Conservation (phyloP, 2,329 filamentous ascomycete genomes). For the Erysiphe neolycopersici region DNA sequence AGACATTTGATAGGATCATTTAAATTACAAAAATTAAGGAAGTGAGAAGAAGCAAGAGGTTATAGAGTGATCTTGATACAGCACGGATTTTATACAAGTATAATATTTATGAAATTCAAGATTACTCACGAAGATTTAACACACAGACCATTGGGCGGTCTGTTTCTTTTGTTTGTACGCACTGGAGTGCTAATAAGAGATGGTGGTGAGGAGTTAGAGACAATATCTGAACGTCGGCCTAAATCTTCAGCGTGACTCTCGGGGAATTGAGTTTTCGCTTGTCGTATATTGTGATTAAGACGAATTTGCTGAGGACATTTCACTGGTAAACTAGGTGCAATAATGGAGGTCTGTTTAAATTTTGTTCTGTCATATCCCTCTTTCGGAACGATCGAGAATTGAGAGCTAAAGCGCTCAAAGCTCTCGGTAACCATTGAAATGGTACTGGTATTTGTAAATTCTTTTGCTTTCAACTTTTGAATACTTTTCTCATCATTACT, state of each 20-base stretch:
- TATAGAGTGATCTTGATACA: too few species aligned
- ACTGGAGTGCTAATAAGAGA: conserved; percentile 33
- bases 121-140: conserved; percentile 42
- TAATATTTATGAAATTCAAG: background rate
- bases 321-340: conserved; percentile 1
- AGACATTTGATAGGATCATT: too few species aligned
- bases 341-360: conserved; percentile 6
- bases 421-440: conserved; percentile 6
- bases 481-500: conserved; percentile 5
- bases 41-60: too few species aligned
- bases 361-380: conserved; percentile 7
- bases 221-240: conserved; percentile 19
- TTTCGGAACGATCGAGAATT: background rate
- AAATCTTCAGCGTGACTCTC: conserved; percentile 25
- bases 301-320: conserved; percentile 5
- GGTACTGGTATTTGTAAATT: conserved; percentile 5
- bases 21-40: too few species aligned
- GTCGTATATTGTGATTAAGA: conserved; percentile 6
- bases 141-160: conserved; percentile 27
- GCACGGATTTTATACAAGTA: too few species aligned
- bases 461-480: conserved; percentile 10
- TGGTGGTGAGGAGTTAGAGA: conserved; percentile 20
- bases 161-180: conserved; percentile 30
- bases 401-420: conserved; percentile 7
- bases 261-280: conserved; percentile 24